Evolutionary conservation across 2,329 filamentous ascomycete species (phyloP).

Genomic region (Pseudogymnoascus sp.): DNA sequence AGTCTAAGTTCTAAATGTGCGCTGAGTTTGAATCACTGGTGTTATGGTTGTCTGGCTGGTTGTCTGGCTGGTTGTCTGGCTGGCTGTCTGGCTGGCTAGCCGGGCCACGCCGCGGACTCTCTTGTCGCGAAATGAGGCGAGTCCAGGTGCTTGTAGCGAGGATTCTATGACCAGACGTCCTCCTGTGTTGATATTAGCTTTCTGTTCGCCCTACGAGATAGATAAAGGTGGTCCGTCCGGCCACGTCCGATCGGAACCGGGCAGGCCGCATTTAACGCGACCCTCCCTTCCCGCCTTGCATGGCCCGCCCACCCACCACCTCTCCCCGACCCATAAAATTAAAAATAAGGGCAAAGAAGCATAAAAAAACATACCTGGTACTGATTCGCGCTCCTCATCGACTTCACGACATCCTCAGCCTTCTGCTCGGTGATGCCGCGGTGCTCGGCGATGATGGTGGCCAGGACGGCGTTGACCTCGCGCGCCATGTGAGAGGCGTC

Average conservation of each 20-base stretch:
- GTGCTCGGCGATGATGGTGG: conserved; percentile 78
- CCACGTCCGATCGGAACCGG: neutral
- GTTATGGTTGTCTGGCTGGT: neutral
- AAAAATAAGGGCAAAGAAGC: neutral
- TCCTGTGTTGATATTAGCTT: conserved; percentile 39
- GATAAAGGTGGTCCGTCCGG: neutral
- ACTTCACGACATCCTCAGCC: conserved; percentile 94
- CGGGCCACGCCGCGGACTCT: neutral
- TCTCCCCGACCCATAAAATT: neutral
- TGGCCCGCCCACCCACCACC: neutral
- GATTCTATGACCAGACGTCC: conserved; percentile 60
- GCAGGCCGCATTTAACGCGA: neutral
- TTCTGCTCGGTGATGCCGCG: conserved; percentile 76
- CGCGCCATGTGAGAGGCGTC: conserved; percentile 96
- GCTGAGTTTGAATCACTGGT: neutral
- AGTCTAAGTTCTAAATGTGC: conserved; percentile 2
- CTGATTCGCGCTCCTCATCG: conserved; percentile 88
- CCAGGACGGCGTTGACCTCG: conserved; percentile 82
- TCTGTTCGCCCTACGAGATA: neutral
- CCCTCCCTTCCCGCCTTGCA: neutral
- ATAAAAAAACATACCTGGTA: conserved; percentile 64
- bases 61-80: neutral
- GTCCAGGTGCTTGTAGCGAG: neutral
- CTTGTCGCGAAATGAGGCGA: neutral
- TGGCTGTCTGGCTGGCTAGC: neutral